These are phyloP conservation scores for Neofusicoccum sp. DNA, from an alignment of 2,329 filamentous ascomycete genomes.

Conservation along the genomic window DNA sequence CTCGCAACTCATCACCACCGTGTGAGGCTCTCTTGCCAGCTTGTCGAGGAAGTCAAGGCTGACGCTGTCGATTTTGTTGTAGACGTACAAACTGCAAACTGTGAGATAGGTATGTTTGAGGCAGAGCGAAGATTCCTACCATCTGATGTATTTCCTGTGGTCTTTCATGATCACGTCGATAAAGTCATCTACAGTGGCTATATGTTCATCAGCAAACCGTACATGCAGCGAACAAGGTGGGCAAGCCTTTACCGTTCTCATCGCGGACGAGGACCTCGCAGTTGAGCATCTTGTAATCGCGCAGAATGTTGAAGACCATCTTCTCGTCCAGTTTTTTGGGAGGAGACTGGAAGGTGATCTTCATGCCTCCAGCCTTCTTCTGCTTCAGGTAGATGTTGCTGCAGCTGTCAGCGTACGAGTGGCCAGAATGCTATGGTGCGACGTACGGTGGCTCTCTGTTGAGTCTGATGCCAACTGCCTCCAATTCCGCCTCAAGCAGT, in stretches of 20 bases:
- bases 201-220: constrained; percentile 8
- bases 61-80: constrained; percentile 99
- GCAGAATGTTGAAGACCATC: constrained; percentile 95
- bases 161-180: constrained; percentile 99
- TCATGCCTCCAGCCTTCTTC: constrained; percentile 97
- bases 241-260: constrained; percentile 63
- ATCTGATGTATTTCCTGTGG: constrained; percentile 93
- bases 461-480: constrained; percentile 89
- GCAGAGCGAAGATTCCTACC: constrained; percentile 26
- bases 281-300: constrained; percentile 98
- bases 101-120: background rate
- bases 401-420: constrained; percentile 44
- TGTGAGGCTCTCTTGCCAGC: constrained; percentile 87
- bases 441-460: constrained; percentile 75
- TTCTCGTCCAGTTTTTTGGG: constrained; percentile 94
- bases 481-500: constrained; percentile 84
- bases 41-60: constrained; percentile 90
- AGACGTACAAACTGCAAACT: constrained; percentile 76
- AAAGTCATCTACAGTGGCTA: constrained; percentile 92
- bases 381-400: constrained; percentile 90
- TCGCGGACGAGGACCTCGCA: constrained; percentile 94
- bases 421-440: background rate
- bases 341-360: constrained; percentile 89
- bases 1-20: constrained; percentile 96
- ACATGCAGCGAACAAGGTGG: constrained; percentile 8